Base-by-base conservation (phyloP, 169 alveolate genomes). In the Babesia bovis region DNA sequence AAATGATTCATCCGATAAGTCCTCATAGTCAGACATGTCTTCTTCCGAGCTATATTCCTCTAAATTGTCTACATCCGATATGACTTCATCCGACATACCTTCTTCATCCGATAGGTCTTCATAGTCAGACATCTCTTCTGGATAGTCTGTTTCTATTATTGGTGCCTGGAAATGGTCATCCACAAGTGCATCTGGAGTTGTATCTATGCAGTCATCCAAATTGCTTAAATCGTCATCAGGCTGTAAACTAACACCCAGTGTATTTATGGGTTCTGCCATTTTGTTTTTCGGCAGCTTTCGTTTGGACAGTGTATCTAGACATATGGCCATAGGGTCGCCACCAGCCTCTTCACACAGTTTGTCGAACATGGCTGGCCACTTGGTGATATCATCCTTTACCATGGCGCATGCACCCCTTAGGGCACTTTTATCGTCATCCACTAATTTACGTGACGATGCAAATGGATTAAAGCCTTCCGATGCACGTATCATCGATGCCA, bases 401-500 rank as follows among this genome's bases (percentile, higher is more conserved):
- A 76, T 51, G 23, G 74, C 75, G 32, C 63, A 66, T 3, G 85
- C 85, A 15, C 85, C 85, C 12, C 10, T 21, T 10, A 68, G 5
- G 25, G 58, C 81, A 4, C 72, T 41, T 30, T 76, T 28, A 41
- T 76, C 70, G n/a, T 56, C 67, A 17, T 68, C 85, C 12, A 60
- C 32, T 15, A 76, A 72, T 28, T 36, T 66, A 12, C 15, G 19
- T 13, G 78, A 76, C 30, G 60, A 66, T 9, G 28, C 79, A 23
- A 76, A 76, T 0, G 85, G 85, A 44, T 76, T 35, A 35, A 67
- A 67, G 17, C 55, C 66, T 7, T 42, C 25, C 12, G 85, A 59
- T 9, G 63, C 75, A 6, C 69, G 57, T 9, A 76, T 38, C 78
- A 76, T 63, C 23, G 69, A 55, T 23, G 78, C 85, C 63, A 76